Conservation (phyloP, 768 basidiomycete genomes). For the Kwoniella heveanensis region DNA sequence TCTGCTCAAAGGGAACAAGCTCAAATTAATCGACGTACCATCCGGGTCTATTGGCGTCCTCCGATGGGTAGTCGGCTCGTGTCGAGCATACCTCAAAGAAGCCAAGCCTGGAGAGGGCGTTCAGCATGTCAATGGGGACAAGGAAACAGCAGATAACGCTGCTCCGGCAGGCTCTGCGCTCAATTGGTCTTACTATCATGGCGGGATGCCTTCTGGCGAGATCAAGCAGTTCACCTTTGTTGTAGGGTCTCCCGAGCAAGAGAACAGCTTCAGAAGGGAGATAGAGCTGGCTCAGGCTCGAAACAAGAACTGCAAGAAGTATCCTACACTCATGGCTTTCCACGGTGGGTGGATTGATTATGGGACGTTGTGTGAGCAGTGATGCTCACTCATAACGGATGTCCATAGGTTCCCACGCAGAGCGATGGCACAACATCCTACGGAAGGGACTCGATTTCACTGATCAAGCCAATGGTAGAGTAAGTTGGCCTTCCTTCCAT, state of each 20-base stretch:
- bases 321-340: slow-evolving; percentile 38
- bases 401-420: slow-evolving; percentile 24
- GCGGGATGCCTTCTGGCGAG: not conserved
- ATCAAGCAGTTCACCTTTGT: slow-evolving; percentile 40
- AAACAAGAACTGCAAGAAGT: slow-evolving; percentile 12
- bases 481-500: slow-evolving; percentile 8
- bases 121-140: not conserved
- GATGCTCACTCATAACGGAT: not conserved
- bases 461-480: slow-evolving; percentile 32
- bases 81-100: slow-evolving; percentile 42
- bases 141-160: not conserved
- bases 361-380: not conserved
- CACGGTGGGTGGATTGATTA: slow-evolving; percentile 27
- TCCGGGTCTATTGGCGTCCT: slow-evolving; percentile 32
- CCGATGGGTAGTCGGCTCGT: slow-evolving; percentile 40
- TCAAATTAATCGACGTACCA: slow-evolving; percentile 15
- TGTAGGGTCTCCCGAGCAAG: slow-evolving; percentile 38
- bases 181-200: not conserved
- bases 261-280: slow-evolving; percentile 33
- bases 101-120: slow-evolving; percentile 35
- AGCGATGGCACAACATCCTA: slow-evolving; percentile 44
- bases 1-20: slow-evolving; percentile 18
- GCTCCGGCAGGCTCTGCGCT: not conserved
- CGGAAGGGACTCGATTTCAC: slow-evolving; percentile 35
- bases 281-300: slow-evolving; percentile 23